A percentile compares a stretch with the other conserved stretches of the same genome.
Conservation (phyloP, 2,329 filamentous ascomycete species). For the Beauveria sp. region DNA sequence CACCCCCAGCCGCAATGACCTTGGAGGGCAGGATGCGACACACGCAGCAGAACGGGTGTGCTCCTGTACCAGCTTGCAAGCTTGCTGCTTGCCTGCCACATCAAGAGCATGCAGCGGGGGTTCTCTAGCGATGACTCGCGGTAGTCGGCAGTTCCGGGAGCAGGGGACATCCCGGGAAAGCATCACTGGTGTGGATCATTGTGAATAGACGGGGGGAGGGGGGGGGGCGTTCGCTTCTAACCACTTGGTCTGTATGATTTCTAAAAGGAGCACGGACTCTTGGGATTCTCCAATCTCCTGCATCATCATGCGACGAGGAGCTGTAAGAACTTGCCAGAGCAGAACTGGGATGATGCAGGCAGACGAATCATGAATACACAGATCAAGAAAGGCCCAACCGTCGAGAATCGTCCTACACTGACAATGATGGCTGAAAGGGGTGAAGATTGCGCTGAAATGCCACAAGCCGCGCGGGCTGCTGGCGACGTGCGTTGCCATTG, state of each 20-base stretch:
- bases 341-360: slow-evolving; percentile 4
- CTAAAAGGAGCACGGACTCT: slow-evolving; percentile 9
- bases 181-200: slow-evolving; percentile 11
- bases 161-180: slow-evolving; percentile 10
- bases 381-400: neutral
- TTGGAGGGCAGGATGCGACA: neutral
- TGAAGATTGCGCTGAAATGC: neutral
- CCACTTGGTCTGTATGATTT: slow-evolving; percentile 1
- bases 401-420: neutral
- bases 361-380: slow-evolving; percentile 9
- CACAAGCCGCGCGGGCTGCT: neutral
- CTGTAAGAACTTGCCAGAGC: neutral
- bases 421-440: neutral
- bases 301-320: slow-evolving; percentile 5
- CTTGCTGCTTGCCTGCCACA: slow-evolving; percentile 5
- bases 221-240: neutral
- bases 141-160: slow-evolving; percentile 13
- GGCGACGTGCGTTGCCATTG: neutral
- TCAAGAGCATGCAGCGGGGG: slow-evolving; percentile 7
- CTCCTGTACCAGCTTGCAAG: neutral
- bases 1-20: slow-evolving; percentile 1
- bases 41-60: neutral
- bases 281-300: slow-evolving; percentile 3
- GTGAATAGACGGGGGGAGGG: slow-evolving; percentile 1
- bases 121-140: slow-evolving; percentile 11